Evolutionary conservation across 108 stramenopile species (phyloP), one percentile per base, ranked within the genome.

Genomic region (Cyclostephanos tholiformis): DNA sequence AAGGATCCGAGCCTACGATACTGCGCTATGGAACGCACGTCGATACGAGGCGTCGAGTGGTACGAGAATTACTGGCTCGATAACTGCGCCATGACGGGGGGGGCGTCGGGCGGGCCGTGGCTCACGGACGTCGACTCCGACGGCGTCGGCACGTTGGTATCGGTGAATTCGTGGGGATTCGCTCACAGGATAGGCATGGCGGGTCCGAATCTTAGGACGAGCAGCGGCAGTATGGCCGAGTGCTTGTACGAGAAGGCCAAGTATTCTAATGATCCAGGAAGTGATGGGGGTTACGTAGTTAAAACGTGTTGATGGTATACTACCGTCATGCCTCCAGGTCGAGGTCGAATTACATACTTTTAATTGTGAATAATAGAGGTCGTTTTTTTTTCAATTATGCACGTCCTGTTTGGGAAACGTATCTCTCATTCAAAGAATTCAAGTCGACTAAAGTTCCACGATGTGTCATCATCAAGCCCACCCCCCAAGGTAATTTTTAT

Each of bases 101-200:
- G 74, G 30, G 74, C 74, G 23, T 58, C 55, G 13, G 74, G 74
- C 8, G 74, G 74, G 30, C 65, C 65, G 38, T 75, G 74, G 74
- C 35, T 67, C 6, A 22, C 12, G 19, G 58, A 75, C 30, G 61
- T 75, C 29, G 57, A 66, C 13, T 5, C 53, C 22, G 4, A 46
- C 20, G 74, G 74, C 8, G 66, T 75, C 19, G 74, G 74, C 17
- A 75, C 74, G 0, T 11, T 75, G 32, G 25, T 67, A 32, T 60
- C 64, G 20, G 55, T 75, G 30, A 75, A 75, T 60, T 75, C 74
- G 1, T 75, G 74, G 74, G 74, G 74, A 13, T 75, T 75, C 60
- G 29, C 59, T 2, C 55, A 75, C 50, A 60, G 38, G 29, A 30
- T 49, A 16, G 74, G 74, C 2, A 75, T 75, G 74, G 74, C 74